Base-by-base conservation (phyloP, 1,139 yeast species). In the Taphrina betulina region DNA sequence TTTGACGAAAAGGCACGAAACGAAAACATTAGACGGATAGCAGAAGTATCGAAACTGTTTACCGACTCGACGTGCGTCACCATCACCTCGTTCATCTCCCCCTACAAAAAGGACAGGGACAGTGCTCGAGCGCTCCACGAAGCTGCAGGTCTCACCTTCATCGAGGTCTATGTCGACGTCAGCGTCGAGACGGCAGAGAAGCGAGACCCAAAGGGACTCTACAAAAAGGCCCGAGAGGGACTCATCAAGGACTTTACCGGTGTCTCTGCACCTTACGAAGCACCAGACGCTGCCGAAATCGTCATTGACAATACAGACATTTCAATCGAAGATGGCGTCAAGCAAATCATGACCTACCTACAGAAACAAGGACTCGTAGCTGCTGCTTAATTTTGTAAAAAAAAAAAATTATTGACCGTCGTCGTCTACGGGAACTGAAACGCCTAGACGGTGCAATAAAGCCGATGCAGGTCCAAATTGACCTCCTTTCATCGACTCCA, bases 171-270 rank as follows among this genome's bases (percentile, higher is more conserved):
- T 64, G 89, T 90, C 45, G 96, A 90, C 69, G 96, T 88, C 48
- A 96, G 97, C 31, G 77, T 90, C 54, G 89, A 83, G 65, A 88
- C 89, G 60, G 97, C 96, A 54, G 97, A 90, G 75, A 79, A 86
- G 71, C 85, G 97, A 72, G 97, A 90, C 71, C 97, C 97, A 62
- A 90, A 90, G 76, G 97, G 97, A 7, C 77, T 90, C 64, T 90
- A 90, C 75, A 88, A 89, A 73, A 90, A 90, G 78, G 97, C 97
- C 20, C 82, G 96, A 69, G 95, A 89, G 66, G 97, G 97, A 29
- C 75, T 85, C 61, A 90, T 90, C 69, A 55, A 55, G 41, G 95
- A 90, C 68, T 90, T 90, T 73, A 90, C 97, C 20, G 97, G 97
- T 57, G 83, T 90, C 60, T 83, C 90, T 63, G 96, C 96, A 14